Conservation (phyloP, 2,329 filamentous ascomycete species). For the Colletotrichum cordylinicola region DNA sequence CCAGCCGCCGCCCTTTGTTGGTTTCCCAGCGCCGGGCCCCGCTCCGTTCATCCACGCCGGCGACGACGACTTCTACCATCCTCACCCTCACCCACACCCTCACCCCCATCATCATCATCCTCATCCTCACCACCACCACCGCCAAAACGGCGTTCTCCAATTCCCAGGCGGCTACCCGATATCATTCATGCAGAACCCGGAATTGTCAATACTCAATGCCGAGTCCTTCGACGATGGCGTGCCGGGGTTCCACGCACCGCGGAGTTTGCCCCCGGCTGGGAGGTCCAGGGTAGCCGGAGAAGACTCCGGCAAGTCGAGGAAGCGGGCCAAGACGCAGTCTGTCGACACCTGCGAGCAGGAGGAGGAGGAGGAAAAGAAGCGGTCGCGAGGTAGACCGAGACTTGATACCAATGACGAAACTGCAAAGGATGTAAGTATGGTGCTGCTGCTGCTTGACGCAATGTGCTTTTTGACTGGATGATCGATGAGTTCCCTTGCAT, state of each 20-base stretch:
- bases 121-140: neutral
- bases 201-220: slow-evolving; percentile 51
- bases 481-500: neutral
- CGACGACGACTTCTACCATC: neutral
- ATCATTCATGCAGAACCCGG: slow-evolving; percentile 31
- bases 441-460: neutral
- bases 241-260: slow-evolving; percentile 24
- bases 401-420: slow-evolving; percentile 81
- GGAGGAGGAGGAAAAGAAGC: slow-evolving; percentile 57
- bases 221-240: slow-evolving; percentile 48
- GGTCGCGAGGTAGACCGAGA: slow-evolving; percentile 75
- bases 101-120: neutral
- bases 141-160: neutral
- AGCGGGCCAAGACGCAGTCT: slow-evolving; percentile 33
- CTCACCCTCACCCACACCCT: neutral
- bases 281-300: slow-evolving; percentile 12
- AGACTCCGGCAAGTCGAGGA: slow-evolving; percentile 27
- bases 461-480: neutral
- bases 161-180: slow-evolving; percentile 1
- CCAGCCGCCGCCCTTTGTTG: neutral
- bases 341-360: slow-evolving; percentile 39
- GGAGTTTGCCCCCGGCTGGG: slow-evolving; percentile 16
- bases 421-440: slow-evolving; percentile 73
- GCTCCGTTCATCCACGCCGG: neutral
- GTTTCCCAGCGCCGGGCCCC: neutral